A percentile compares a stretch with the other conserved stretches of the same genome.
Evolutionary conservation across 2,329 filamentous ascomycete genomes (phyloP).

Genomic region (Cladosporium sp.): DNA sequence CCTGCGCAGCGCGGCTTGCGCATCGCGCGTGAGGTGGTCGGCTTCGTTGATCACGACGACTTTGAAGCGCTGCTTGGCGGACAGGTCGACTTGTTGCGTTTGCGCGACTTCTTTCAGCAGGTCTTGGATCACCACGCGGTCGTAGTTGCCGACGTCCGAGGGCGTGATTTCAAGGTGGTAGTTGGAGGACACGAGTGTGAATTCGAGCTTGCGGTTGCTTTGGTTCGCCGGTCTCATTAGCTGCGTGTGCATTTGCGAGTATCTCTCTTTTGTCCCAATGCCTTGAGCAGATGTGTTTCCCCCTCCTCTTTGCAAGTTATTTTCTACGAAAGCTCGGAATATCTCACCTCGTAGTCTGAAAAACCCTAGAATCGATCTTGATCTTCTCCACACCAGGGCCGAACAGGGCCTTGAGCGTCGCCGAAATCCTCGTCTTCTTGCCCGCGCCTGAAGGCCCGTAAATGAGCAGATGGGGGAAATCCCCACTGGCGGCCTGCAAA

Average conservation of each 20-base stretch:
- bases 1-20: constrained; percentile 86
- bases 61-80: constrained; percentile 90
- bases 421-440: constrained; percentile 96
- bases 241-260: neutral
- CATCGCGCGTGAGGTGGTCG: constrained; percentile 88
- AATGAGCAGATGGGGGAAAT: constrained; percentile 95
- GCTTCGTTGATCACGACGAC: constrained; percentile 99
- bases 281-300: too few relatives aligned
- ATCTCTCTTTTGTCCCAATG: neutral
- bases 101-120: constrained; percentile 96
- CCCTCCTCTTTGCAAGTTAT: too few relatives aligned
- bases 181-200: constrained; percentile 95
- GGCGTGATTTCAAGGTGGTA: constrained; percentile 99
- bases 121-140: constrained; percentile 93
- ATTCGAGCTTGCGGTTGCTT: constrained; percentile 95
- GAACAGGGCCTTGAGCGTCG: constrained; percentile 91
- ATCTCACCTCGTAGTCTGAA: constrained; percentile 70
- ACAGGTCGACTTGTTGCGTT: constrained; percentile 95
- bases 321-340: too few relatives aligned
- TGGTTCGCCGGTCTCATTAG: neutral
- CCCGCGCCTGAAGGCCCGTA: constrained; percentile 95
- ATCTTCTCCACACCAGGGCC: constrained; percentile 98
- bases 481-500: constrained; percentile 81
- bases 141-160: constrained; percentile 93
- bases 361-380: constrained; percentile 96